Base-by-base conservation (phyloP, 2,329 filamentous ascomycete species). In the Madurella mycetomatis region DNA sequence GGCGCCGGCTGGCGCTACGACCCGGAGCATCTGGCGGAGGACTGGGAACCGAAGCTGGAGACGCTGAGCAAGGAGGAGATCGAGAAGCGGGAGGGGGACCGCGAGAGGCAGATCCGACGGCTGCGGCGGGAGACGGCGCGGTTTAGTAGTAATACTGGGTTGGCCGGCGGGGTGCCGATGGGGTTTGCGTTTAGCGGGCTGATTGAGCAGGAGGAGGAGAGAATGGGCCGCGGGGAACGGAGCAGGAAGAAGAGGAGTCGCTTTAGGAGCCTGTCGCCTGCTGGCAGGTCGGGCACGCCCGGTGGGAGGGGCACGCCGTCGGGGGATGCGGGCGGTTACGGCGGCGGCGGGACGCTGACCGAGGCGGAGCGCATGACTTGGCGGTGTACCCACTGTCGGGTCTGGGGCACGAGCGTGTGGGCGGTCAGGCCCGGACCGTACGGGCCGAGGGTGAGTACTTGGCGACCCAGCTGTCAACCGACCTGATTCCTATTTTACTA, bases 221-320 rank as follows among this genome's bases (percentile, higher is more conserved):
- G 89, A 4, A 92, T 96, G 85, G 92, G 92, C 18, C 81, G 92
- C 51, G 92, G 92, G 19, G 92, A 96, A 72, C 78, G 92, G 44
- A 94, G 88, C 64, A 97, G 96, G 80, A 95, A 95, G 79, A 96
- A 96, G 82, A 82, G 89, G 60, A 82, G 89, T 60, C 82, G 92
- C 25, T 95, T 96, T 75, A 83, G 92, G 62, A 95, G 91, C 70
- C 71, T 96, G 58, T 95, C 90, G 66, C 92, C 94, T 12, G 17
- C 15, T 17, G 88, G 81, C n/a, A 80, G 85, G 59, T 76, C 80
- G 34, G 80, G 80, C 15, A 88, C 86, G 5, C 85, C 84, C 1
- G 84, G 83, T 53, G 85, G 81, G 7, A 77, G 92, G 54, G 88
- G 88, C 11, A 96, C 92, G 1, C 92, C 91, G 1, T 92, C 17